Evolutionary conservation across 306 rosid species (phyloP).

Genomic region (Malus domestica): ASM211411v1 NC_041791.1:7426501-7427000

Average conservation of each 20-base stretch:
- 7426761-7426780: background rate
- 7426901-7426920: slow-evolving; percentile 59
- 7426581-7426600: slow-evolving; percentile 46
- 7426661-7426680: slow-evolving; percentile 38
- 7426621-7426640: slow-evolving; percentile 21
- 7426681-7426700: slow-evolving; percentile 26
- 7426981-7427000: slow-evolving; percentile 61
- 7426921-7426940: slow-evolving; percentile 25
- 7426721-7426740: slow-evolving; percentile 18
- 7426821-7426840: slow-evolving; percentile 17
- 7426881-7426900: slow-evolving; percentile 75
- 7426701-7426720: slow-evolving; percentile 1
- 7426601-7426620: slow-evolving; percentile 10
- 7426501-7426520: slow-evolving; percentile 12
- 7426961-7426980: slow-evolving; percentile 42
- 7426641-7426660: slow-evolving; percentile 25
- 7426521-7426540: slow-evolving; percentile 29
- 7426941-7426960: slow-evolving; percentile 49
- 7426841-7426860: slow-evolving; percentile 75
- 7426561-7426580: slow-evolving; percentile 10
- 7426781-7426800: slow-evolving; percentile 29
- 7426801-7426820: background rate
- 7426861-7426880: slow-evolving; percentile 45
- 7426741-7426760: slow-evolving; percentile 26
- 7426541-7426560: slow-evolving; percentile 20